These are phyloP conservation scores for Sclerotinia minor DNA, from an alignment of 2,329 filamentous ascomycete genomes.

Conservation along the genomic window DNA sequence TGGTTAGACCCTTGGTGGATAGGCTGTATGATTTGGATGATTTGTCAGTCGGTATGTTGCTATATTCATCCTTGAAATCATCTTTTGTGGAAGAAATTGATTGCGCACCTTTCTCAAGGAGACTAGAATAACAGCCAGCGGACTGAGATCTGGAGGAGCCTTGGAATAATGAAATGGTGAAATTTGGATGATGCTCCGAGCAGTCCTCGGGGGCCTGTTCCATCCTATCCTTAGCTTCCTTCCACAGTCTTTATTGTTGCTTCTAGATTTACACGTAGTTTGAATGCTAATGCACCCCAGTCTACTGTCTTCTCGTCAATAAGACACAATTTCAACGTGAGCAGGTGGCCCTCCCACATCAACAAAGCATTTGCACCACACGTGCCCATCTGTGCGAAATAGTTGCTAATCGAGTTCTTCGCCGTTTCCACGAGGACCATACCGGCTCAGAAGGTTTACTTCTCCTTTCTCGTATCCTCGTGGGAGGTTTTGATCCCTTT, in stretches of 20 bases:
- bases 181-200: not conserved
- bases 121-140: not conserved
- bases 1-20: constrained; percentile 80
- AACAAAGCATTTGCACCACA: constrained; percentile 78
- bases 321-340: constrained; percentile 76
- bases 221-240: no score
- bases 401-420: constrained; percentile 73
- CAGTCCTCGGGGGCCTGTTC: not conserved
- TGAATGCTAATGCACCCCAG: constrained; percentile 44
- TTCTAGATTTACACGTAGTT: not conserved
- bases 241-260: not conserved
- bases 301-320: constrained; percentile 83
- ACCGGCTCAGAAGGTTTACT: constrained; percentile 69
- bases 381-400: constrained; percentile 78
- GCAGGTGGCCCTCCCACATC: constrained; percentile 71
- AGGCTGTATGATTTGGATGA: constrained; percentile 77
- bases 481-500: constrained; percentile 82
- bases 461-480: constrained; percentile 73
- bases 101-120: not conserved
- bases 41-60: constrained; percentile 66
- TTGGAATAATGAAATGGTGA: not conserved
- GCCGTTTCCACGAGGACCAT: constrained; percentile 77
- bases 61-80: not conserved
- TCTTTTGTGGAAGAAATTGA: not conserved
- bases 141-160: not conserved